Base-by-base conservation (phyloP, 2,329 filamentous ascomycete species). In the Ophiostoma himal-ulmi region DNA sequence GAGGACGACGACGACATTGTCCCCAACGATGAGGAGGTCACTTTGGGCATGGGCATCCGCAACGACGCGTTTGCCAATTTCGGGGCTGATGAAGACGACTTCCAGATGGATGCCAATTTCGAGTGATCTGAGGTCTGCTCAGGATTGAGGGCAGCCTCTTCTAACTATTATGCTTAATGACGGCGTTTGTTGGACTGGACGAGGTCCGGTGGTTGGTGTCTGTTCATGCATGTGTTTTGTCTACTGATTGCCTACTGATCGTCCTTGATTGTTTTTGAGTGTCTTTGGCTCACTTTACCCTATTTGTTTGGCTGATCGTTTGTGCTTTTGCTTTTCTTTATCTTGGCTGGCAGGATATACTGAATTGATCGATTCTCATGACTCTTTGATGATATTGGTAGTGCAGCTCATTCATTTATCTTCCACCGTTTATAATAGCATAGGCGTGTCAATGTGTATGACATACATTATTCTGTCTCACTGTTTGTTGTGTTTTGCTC, bases 31-130 rank as follows among this genome's bases (percentile, higher is more conserved):
- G 37, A 67, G n/a, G 65, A 67, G 22, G 39, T 67, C n/a, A 67
- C 65, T 22, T 39, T 67, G 37, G 65, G 65, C 22, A 67, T 67
- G 65, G 65, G 65, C 39, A n/a, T 22, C 26, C 65, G 39, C 65
- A 67, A 79, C 14, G 68, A 75, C 34, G 75, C 80, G 64, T 75
- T 80, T 72, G 77, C 67, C 75, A 75, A 83, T 4, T 80, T 85
- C 8, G 60, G 30, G 17, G 14, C n/a, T 26, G 62, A 65, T 8
- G 84, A 86, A 22, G 85, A 86, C 7, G 83, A 85, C 39, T 88
- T 89, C 74, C 82, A 88, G 76, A 77, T 89, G 73, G 83, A 83
- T 72, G 75, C 87, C 11, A 76, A 79, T 17, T 67, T 67, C 8
- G 37, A 44, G 14, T 44, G 39, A 44, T 67, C 20, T 34, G 37